phyloP scores from a whole-genome alignment of 139 green algal genomes.

The Trebouxia sp. region DNA sequence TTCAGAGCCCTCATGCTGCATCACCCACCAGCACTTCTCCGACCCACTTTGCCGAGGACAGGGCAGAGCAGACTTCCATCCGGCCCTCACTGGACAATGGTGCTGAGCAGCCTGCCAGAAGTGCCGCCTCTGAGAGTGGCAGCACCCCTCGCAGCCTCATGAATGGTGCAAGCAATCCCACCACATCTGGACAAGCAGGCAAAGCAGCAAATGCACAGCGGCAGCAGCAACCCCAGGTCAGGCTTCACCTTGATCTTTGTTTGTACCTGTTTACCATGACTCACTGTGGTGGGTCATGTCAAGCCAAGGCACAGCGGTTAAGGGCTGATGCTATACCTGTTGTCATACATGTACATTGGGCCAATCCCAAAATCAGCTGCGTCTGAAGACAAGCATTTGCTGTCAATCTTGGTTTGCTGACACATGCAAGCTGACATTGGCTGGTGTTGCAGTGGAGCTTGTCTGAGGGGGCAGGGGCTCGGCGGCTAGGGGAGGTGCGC shows the following conservation, averaged over 20 bases:
- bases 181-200: not conserved
- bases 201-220: not conserved
- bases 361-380: not conserved
- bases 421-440: not conserved
- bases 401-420: too few relatives aligned
- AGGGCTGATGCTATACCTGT: too few relatives aligned
- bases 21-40: not conserved
- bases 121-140: not conserved
- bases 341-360: too few relatives aligned
- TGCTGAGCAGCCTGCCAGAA: not conserved
- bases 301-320: too few relatives aligned
- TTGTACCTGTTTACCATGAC: too few relatives aligned
- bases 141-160: not conserved
- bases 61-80: not conserved
- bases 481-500: slow-evolving; percentile 77
- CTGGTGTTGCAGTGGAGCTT: slow-evolving; percentile 23
- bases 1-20: not conserved
- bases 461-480: slow-evolving; percentile 59
- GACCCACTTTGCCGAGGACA: not conserved
- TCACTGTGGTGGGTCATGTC: too few relatives aligned
- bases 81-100: not conserved
- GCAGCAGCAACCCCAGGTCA: slow-evolving; percentile 8
- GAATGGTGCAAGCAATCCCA: not conserved
- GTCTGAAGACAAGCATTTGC: not conserved
- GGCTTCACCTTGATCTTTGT: too few relatives aligned